Percentiles rank a stretch among this genome's conserved stretches.
These are phyloP conservation scores for Xylaria intraflava DNA, from an alignment of 495 filamentous ascomycete genomes.

Conservation along the genomic window DNA sequence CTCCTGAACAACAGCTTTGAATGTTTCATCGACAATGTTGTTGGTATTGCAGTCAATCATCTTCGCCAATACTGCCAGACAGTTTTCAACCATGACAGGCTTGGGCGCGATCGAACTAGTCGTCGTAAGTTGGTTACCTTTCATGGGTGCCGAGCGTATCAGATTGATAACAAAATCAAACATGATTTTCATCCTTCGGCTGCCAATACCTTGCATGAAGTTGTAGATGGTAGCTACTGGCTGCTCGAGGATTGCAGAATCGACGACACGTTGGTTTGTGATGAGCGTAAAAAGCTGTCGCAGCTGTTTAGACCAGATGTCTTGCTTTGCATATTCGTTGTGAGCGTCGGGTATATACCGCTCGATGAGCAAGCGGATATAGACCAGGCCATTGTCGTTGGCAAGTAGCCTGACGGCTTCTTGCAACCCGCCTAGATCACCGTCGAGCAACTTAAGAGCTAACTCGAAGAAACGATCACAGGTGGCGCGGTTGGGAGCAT, in stretches of 20 bases:
- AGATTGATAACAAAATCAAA: conserved; percentile 22
- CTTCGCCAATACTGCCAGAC: conserved; percentile 22
- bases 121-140: conserved; percentile 2
- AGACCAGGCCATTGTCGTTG: conserved; percentile 29
- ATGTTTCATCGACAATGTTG: conserved; percentile 27
- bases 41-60: conserved; percentile 32
- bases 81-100: conserved; percentile 20
- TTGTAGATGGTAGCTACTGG: conserved; percentile 27
- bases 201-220: conserved; percentile 25
- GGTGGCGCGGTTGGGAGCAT: conserved; percentile 1
- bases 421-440: no score
- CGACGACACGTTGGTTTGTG: conserved; percentile 24
- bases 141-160: neutral
- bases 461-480: conserved; percentile 26
- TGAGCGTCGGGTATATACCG: conserved; percentile 15
- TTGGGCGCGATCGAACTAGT: conserved; percentile 3
- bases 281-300: conserved; percentile 25
- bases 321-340: neutral
- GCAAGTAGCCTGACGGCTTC: no score
- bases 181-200: conserved; percentile 21
- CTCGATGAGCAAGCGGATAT: conserved; percentile 29
- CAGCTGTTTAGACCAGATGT: conserved; percentile 22
- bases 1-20: conserved; percentile 8
- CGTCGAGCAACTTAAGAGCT: conserved; percentile 28
- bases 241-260: conserved; percentile 30